These are phyloP conservation scores for Zasmidium angulare DNA, from an alignment of 2,329 filamentous ascomycete species.

Conservation along the genomic window DNA sequence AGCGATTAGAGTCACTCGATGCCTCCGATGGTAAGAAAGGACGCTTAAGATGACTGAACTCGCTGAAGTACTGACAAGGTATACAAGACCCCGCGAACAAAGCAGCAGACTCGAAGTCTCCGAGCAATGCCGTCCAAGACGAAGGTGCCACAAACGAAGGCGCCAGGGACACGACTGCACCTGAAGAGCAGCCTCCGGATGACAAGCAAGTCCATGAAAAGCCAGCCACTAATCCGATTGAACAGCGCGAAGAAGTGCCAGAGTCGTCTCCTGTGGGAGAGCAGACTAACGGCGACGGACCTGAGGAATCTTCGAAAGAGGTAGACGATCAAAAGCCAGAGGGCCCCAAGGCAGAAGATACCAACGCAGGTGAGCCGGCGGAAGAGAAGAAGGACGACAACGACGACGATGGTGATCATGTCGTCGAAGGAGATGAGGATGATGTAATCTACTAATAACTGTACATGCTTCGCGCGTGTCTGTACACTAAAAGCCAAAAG, in stretches of 20 bases:
- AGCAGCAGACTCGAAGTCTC: neutral
- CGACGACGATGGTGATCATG: slow-evolving; percentile 73
- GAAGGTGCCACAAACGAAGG: neutral
- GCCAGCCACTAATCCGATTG: neutral
- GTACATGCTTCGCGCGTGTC: neutral
- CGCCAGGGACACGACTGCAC: neutral
- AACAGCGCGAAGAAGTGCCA: slow-evolving; percentile 9
- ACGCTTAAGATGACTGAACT: slow-evolving; percentile 1
- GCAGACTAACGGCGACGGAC: neutral
- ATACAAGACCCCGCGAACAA: neutral
- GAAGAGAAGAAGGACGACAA: slow-evolving; percentile 26
- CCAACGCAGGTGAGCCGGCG: slow-evolving; percentile 10
- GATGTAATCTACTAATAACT: slow-evolving; percentile 84
- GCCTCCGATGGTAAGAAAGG: slow-evolving; percentile 5
- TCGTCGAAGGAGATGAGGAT: slow-evolving; percentile 84
- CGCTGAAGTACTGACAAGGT: neutral
- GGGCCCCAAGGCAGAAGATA: slow-evolving; percentile 24
- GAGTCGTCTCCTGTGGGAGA: slow-evolving; percentile 7
- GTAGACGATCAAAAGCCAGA: slow-evolving; percentile 16
- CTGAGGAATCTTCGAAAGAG: neutral
- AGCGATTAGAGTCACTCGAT: slow-evolving; percentile 7
- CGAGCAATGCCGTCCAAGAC: too few species aligned
- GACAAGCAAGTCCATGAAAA: neutral
- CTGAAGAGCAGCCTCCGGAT: neutral
- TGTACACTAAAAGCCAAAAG: neutral